Conservation (phyloP, 768 basidiomycete genomes). For the Naganishia vaughanmartiniae region DNA sequence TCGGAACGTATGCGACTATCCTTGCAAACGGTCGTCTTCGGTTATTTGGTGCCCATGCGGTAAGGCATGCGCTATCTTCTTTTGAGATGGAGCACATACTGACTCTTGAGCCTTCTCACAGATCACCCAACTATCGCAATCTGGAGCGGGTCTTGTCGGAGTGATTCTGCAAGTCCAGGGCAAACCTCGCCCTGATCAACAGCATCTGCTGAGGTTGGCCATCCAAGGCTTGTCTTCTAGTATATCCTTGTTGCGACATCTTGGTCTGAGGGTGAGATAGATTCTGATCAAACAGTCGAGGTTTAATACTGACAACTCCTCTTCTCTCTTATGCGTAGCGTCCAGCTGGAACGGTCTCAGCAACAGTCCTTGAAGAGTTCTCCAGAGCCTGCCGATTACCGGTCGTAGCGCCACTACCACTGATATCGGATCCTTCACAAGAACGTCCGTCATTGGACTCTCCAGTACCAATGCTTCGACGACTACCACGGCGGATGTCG, state of each 20-base stretch:
- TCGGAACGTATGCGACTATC: conserved; percentile 33
- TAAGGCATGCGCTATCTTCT: background rate
- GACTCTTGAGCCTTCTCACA: background rate
- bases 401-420: conserved; percentile 22
- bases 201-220: conserved; percentile 28
- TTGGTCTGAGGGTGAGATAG: conserved; percentile 33
- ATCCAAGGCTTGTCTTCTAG: conserved; percentile 33
- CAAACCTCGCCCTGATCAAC: background rate
- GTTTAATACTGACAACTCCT: background rate
- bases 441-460: background rate
- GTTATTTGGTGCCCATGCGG: conserved; percentile 36
- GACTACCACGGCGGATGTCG: conserved; percentile 18
- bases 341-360: conserved; percentile 31
- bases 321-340: conserved; percentile 18
- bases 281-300: background rate
- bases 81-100: background rate
- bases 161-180: conserved; percentile 33
- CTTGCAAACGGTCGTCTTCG: conserved; percentile 29
- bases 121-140: conserved; percentile 38
- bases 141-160: conserved; percentile 36
- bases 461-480: background rate
- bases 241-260: conserved; percentile 31
- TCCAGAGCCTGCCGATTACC: conserved; percentile 34
- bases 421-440: background rate
- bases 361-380: conserved; percentile 34